Conservation (phyloP, 345 rosid genomes). For the Euphorbia tirucalli region DNA sequence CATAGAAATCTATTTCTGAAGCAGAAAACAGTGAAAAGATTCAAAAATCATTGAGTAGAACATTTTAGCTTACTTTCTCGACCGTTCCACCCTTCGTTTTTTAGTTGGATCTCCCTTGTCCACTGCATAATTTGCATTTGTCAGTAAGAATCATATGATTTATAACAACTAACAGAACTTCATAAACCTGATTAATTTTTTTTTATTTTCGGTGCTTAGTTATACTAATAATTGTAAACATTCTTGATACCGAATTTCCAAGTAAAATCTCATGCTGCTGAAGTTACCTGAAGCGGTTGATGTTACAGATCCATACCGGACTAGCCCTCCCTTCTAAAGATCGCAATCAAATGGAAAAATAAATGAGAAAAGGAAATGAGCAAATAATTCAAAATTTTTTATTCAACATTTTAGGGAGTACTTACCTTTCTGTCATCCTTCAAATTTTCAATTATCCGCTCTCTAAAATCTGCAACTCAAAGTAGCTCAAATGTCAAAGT, state of each 20-base stretch:
- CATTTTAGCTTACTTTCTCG: constrained; percentile 55
- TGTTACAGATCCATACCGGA: constrained; percentile 52
- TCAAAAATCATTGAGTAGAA: background rate
- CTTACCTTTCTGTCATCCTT: constrained; percentile 60
- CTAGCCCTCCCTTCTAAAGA: constrained; percentile 46
- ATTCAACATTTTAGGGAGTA: background rate
- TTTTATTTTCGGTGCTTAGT: background rate
- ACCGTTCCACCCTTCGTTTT: constrained; percentile 71
- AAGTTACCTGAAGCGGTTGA: constrained; percentile 54
- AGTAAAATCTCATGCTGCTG: background rate
- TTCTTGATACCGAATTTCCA: too few relatives aligned
- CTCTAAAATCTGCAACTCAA: constrained; percentile 50
- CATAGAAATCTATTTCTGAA: background rate
- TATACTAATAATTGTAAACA: background rate
- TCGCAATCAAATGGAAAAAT: constrained; percentile 7
- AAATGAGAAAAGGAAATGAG: too few relatives aligned
- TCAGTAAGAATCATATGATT: constrained; percentile 21
- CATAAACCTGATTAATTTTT: background rate
- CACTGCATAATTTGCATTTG: constrained; percentile 37
- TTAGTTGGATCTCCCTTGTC: constrained; percentile 67
- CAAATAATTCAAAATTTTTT: background rate
- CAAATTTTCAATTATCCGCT: constrained; percentile 50
- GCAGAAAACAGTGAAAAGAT: background rate
- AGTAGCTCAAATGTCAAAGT: background rate
- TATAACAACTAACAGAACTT: background rate